Base-by-base conservation (phyloP, 768 basidiomycete genomes). In the Pisolithus marmoratus region DNA sequence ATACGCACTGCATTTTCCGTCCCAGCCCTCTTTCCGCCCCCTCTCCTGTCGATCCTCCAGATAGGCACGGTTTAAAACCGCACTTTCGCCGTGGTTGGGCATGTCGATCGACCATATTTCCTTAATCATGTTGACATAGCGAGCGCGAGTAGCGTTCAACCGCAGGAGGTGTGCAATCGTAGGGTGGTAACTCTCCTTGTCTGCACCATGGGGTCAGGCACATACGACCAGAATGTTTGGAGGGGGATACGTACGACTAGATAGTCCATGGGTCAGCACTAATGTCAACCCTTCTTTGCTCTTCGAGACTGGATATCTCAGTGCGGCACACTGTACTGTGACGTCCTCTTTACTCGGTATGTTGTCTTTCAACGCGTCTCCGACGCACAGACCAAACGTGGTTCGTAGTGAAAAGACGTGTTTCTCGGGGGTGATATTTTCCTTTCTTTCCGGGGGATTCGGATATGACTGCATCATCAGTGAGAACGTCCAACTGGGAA, bases 71-170 rank as follows among this genome's bases (percentile, higher is more conserved):
- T 71, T 71, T n/a, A 67, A 43, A 6, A 50, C 48, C 14, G 70
- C 70, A 9, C 70, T 56, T 46, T 72, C 62, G 5, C 71, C 70
- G 29, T 71, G 70, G 47, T 71, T 71, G 1, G 68, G 71, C 49
- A 69, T 59, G 47, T 71, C 70, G 2, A 71, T 54, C 2, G 64
- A 60, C 69, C 69, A 70, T 50, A 71, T 61, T 42, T 70, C 69
- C 3, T 61, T 58, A 19, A 70, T 60, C 24, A 49, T 55, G 31
- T 50, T 9, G 26, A 15, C 15, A 24, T 24, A 20, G 23, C 38
- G 38, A 42, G 26, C 15, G 31, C 45, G 17, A 31, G 17, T 42
- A 19, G 52, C 40, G 11, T 45, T 45, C 44, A 54, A 51, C 27
- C 38, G 38, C 37, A 69, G 58, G 6, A 68, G 22, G 6, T 55